These are phyloP conservation scores for Ophiocordyceps camponoti-floridani DNA, from an alignment of 2,329 filamentous ascomycete species.

Conservation along the genomic window DNA sequence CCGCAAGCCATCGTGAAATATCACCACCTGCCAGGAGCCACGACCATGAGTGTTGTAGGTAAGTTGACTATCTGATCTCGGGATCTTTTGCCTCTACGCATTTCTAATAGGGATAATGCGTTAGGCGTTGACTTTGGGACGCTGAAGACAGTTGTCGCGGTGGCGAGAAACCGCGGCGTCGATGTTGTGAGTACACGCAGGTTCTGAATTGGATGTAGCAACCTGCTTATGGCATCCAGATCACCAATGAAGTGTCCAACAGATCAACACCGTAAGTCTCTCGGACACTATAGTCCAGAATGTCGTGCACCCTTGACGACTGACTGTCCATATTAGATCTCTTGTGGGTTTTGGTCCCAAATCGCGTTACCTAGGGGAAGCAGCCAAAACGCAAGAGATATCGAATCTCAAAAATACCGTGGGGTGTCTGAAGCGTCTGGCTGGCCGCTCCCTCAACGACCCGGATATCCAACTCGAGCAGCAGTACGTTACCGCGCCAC, in stretches of 20 bases:
- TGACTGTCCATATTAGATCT: constrained; percentile 34
- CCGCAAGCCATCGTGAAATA: neutral
- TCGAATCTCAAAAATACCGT: constrained; percentile 99
- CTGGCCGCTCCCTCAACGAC: constrained; percentile 71
- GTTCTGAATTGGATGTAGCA: neutral
- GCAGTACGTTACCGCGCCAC: constrained; percentile 68
- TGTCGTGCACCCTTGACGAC: neutral
- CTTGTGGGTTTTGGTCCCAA: constrained; percentile 92
- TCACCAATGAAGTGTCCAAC: constrained; percentile 98
- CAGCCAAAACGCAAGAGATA: constrained; percentile 96
- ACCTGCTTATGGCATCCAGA: constrained; percentile 30
- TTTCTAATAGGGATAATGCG: neutral
- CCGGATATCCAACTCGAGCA: constrained; percentile 89
- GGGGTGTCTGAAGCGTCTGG: constrained; percentile 77
- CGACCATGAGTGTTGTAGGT: neutral
- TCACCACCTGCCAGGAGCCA: neutral
- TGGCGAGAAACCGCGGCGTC: constrained; percentile 95
- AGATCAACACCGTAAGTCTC: constrained; percentile 64
- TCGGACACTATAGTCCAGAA: neutral
- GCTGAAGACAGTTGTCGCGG: constrained; percentile 91
- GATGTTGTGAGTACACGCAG: constrained; percentile 64
- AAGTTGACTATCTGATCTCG: neutral
- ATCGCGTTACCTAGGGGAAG: constrained; percentile 82
- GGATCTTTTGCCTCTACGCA: neutral
- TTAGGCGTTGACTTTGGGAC: constrained; percentile 89